phyloP scores from a whole-genome alignment of 441 rosid genomes.

The Jatropha multifida region DNA sequence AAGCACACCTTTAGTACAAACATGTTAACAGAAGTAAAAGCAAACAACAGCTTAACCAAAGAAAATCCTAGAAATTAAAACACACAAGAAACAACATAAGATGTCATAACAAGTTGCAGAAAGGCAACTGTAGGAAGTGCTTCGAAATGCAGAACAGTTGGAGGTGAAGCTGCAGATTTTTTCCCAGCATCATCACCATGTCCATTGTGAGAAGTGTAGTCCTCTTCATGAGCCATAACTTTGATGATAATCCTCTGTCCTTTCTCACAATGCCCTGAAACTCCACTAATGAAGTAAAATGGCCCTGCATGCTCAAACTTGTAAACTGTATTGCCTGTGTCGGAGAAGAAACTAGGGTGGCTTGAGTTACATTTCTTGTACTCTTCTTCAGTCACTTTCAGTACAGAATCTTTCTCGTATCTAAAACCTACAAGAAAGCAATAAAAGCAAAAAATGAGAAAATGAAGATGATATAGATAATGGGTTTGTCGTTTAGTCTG shows the following conservation, averaged over 20 bases:
- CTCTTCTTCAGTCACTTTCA: constrained; percentile 64
- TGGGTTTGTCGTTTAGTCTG: no score
- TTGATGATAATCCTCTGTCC: constrained; percentile 82
- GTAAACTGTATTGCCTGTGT: constrained; percentile 60
- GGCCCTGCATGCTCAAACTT: constrained; percentile 56
- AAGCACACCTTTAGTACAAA: background rate
- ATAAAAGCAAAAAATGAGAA: background rate
- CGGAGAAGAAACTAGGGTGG: constrained; percentile 74
- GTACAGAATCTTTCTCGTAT: constrained; percentile 75
- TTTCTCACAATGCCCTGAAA: constrained; percentile 62
- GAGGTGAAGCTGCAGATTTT: constrained; percentile 27
- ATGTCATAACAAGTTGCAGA: constrained; percentile 16
- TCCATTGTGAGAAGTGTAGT: constrained; percentile 15
- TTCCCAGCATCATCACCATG: constrained; percentile 11
- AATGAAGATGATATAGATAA: background rate
- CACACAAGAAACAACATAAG: constrained; percentile 20
- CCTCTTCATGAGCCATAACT: constrained; percentile 47
- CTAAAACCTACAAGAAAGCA: constrained; percentile 47
- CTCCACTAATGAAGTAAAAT: constrained; percentile 85
- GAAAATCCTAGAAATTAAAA: background rate
- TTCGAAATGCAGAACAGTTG: constrained; percentile 12
- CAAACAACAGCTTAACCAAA: background rate
- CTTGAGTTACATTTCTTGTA: constrained; percentile 74
- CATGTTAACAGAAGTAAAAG: background rate
- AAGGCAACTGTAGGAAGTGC: background rate